A percentile compares a stretch with the other conserved stretches of the same genome.
phyloP scores from a whole-genome alignment of 2,329 filamentous ascomycete species.

The Pseudohalonectria lignicola region DNA sequence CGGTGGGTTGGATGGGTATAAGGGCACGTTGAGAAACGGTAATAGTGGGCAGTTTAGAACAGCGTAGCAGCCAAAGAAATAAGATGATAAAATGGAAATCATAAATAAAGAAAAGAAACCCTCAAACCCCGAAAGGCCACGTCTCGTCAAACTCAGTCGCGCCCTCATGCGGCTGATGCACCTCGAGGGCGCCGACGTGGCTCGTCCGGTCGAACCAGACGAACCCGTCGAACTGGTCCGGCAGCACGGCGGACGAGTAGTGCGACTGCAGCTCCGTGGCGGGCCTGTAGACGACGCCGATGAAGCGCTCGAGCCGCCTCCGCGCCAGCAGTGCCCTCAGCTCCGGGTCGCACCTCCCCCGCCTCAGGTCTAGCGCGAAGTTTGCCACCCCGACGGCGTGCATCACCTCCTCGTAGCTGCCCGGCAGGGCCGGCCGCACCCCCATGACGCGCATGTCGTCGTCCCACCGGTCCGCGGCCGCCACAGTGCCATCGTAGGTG shows the following conservation, averaged over 20 bases:
- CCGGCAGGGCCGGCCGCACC: conserved; percentile 29
- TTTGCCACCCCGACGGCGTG: conserved; percentile 30
- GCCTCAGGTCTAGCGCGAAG: conserved; percentile 34
- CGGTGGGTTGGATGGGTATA: no score
- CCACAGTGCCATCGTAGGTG: conserved; percentile 38
- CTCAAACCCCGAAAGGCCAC: conserved; percentile 37
- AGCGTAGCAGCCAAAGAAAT: no score
- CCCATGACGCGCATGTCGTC: conserved; percentile 37
- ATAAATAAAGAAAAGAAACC: no score
- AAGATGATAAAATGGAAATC: no score
- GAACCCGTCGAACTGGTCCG: conserved; percentile 36
- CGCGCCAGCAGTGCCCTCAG: conserved; percentile 22
- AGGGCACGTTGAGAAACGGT: no score
- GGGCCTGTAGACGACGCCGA: conserved; percentile 40
- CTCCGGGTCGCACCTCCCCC: conserved; percentile 18
- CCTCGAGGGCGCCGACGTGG: conserved; percentile 32
- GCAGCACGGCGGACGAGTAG: conserved; percentile 31
- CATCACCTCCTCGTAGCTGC: conserved; percentile 37
- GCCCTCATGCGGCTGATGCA: conserved; percentile 28
- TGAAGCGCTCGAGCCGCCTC: conserved; percentile 35
- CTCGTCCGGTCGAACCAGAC: conserved; percentile 36
- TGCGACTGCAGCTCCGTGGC: conserved; percentile 36
- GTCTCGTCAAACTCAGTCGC: conserved; percentile 31
- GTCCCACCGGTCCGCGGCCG: conserved; percentile 38
- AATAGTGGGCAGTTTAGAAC: no score